These are phyloP conservation scores for Lactarius psammicola DNA, from an alignment of 768 basidiomycete genomes.

Conservation along the genomic window DNA sequence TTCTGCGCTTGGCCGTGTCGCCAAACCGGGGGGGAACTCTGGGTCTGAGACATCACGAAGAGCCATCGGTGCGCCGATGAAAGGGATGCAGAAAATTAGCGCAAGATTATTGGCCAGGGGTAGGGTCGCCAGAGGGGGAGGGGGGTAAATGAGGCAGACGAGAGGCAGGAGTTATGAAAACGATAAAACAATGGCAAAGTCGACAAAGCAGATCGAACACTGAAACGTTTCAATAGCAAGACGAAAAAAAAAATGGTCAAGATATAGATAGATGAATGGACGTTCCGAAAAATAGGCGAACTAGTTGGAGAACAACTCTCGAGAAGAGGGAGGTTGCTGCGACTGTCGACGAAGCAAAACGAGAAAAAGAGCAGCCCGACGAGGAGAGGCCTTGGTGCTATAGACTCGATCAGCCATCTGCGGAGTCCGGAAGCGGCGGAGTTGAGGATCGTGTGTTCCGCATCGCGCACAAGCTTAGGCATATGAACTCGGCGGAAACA, in stretches of 20 bases:
- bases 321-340: conserved; percentile 4
- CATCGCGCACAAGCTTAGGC: conserved; percentile 1
- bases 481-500: conserved; percentile 18
- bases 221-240: conserved; percentile 37
- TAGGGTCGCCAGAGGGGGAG: neutral
- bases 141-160: conserved; percentile 34
- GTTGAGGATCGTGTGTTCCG: conserved; percentile 22
- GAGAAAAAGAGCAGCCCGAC: conserved; percentile 30
- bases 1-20: conserved; percentile 6
- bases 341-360: conserved; percentile 31
- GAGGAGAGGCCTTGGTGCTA: conserved; percentile 34
- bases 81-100: conserved; percentile 5
- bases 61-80: conserved; percentile 14
- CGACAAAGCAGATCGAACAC: conserved; percentile 36
- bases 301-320: neutral
- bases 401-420: conserved; percentile 23
- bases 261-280: conserved; percentile 31
- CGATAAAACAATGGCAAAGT: conserved; percentile 35
- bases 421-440: conserved; percentile 32
- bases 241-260: conserved; percentile 32
- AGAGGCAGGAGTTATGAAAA: conserved; percentile 35
- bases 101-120: conserved; percentile 13
- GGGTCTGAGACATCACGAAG: conserved; percentile 18
- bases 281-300: conserved; percentile 28
- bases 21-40: conserved; percentile 12